Evolutionary conservation across 2,329 filamentous ascomycete genomes (phyloP), one percentile per base, ranked within the genome.

Genomic region (Trichophyton mentagrophytes): DNA sequence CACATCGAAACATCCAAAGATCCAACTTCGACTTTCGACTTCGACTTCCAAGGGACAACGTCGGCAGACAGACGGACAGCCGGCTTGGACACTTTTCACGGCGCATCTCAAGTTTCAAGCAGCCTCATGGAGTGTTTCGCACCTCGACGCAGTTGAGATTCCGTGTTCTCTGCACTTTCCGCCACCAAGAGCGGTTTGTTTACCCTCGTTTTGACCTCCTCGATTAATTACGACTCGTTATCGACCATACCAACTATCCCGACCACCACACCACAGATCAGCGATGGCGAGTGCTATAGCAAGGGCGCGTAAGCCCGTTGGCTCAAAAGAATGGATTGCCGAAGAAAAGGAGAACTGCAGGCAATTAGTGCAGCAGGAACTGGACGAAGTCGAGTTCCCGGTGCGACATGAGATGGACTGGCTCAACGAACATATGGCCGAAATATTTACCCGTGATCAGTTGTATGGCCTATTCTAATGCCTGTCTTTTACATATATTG

Each of bases 371-470:
- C 81, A 87, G 55, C 83, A 90, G 61, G 93, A 97, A 73, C 82
- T 89, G 60, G 92, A 97, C 66, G 95, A 99, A 76, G 95, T 97
- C 70, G 84, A 88, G 49, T 97, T 89, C 76, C 90, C 90, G 33
- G 91, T 89, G 64, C 85, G 89, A 62, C 95, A 97, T 75, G 93
- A 99, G 73, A 79, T 97, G 69, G 91, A 97, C 72, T 99, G 93
- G 93, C 79, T 99, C 68, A 97, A 99, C 70, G 93, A 97, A 76
- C 93, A 99, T 73, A 96, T 99, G 92, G 84, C 85, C 57, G 90
- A 95, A 65, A 89, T 99, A 69, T 95, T 97, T 72, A 87, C 85
- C 68, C 85, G 87, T 67, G 88, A 90, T 70, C 85, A 91, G 75
- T 83, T 90, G 93, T 96, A 83, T 69, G 87, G 53, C 53, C 22